Evolutionary conservation across 1,284 basidiomycete genomes (phyloP), one percentile per base, ranked within the genome.

Genomic region (Moesziomyces parantarcticus): DNA sequence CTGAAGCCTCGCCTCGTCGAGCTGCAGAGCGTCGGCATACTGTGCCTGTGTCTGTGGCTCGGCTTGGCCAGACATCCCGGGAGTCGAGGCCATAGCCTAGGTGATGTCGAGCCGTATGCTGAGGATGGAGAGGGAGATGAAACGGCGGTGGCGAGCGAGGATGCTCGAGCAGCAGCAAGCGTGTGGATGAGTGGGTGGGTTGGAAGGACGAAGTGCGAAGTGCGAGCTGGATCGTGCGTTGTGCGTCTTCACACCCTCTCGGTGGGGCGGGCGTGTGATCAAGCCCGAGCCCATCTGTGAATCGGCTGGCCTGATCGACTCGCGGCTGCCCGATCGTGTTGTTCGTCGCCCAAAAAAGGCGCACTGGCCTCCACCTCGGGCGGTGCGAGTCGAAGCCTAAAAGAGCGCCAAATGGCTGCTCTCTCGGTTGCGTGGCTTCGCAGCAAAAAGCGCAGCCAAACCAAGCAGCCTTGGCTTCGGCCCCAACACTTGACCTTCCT

Each of bases 1-100:
- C 21, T 66, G 55, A 25, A 81, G 69, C 23, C 73, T 76, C 20
- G 62, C 39, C 50, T 78, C 61, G 16, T 76, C 75, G 6, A 75
- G 73, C 34, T 58, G 53, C 11, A 69, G 72, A 5, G 66, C 62
- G 26, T 65, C 56, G 29, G 47, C 51, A 40, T 65, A 64, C 21
- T 64, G 60, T 16, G 63, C 45, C 25, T 68, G 70, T 39, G 32
- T 10, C 21, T 66, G 50, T 42, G 46, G 14, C 9, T 50, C 41
- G 14, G 51, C 20, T 49, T 32, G 29, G 29, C 29, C 11, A 13
- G 10, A 3, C 11, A 32, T 32, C 2, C 10, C 29, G 29, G 11
- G 36, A 39, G 36, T 18, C 18, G 36, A 18, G 36, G 36, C 36
- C 36, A 39, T 39, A 16, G 18, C 29, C 29, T 11, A 32, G 29